Base-by-base conservation (phyloP, 176 grass and related monocot genomes). In the Cenchrus purpureus region DNA sequence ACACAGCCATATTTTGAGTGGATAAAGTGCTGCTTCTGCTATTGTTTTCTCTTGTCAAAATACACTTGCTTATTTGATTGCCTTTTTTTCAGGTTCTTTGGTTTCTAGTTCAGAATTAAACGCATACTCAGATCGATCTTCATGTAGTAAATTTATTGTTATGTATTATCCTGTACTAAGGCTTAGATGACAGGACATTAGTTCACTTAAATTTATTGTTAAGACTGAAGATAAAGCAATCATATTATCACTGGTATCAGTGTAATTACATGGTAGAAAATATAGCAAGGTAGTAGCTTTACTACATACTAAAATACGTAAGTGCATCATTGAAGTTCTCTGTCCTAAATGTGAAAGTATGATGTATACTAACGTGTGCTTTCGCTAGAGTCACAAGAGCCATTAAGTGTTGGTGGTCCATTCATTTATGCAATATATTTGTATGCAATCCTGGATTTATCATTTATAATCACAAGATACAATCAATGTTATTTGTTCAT, bases 81-180 rank as follows among this genome's bases (percentile, higher is more conserved):
- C 12, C 45, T 64, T 17, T 52, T 52, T 69, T 69, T 77, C 43
- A 49, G 50, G 17, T 42, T n/a, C 29, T 84, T 57, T 56, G 50
- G 12, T 25, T 57, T 53, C 50, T 55, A 68, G 17, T 68, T 81
- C 25, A 76, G 5, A 55, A 67, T 65, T 25, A 83, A 84, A 71
- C 81, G 69, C 13, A 61, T 74, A 85, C 64, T 66, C 32, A 67
- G 76, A 89, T 92, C 76, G 53, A 54, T 85, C 55, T 81, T 84
- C 42, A 58, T 74, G 76, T 46, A 89, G 2, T 89, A 65, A 85
- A 77, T 28, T 69, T 86, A 10, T 51, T 76, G 46, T 87, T 87
- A 84, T 71, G 80, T 84, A 34, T 54, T 85, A 71, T 7, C 37
- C 53, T 55, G 49, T 53, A 53, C 49, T 9, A 73, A 52, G 2